Base-by-base conservation (phyloP, 805 yeast genomes). In the Saccharomyces kudriavzevii region DNA sequence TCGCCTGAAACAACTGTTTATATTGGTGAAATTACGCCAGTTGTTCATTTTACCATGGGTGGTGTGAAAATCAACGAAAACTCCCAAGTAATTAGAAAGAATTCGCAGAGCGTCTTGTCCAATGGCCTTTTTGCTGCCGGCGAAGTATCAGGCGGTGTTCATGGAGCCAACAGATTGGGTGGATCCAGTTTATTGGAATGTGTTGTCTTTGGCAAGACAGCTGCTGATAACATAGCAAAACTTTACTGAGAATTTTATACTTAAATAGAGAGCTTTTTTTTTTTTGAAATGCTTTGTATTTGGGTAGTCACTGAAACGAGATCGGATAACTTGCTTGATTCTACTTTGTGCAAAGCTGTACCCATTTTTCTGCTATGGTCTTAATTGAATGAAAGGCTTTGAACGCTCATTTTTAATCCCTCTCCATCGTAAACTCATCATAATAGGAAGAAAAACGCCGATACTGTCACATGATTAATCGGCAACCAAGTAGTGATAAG, bases 141-240 rank as follows among this genome's bases (percentile, higher is more conserved):
- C 11, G 89, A 84, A 63, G 78, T 81, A 17, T 78, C 84, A 43
- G 89, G 87, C 17, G 89, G 87, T 40, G 79, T 83, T 3, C 88
- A 83, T 64, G 89, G 89, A 5, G 74, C 72, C 11, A 81, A 81
- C 60, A 74, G 87, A 65, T 68, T 84, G 27, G 83, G 82, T 30
- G 87, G 86, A 1, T 76, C 82, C 6, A 76, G 82, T 47, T 68
- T 82, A 47, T 65, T 82, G 29, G 83, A 79, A 58, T 81, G 85
- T 70, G 85, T 80, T 4, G 85, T 82, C 0, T 82, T 77, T 66
- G 85, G 85, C 2, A 73, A 74, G 54, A 72, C 75, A 17, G 83
- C 80, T 11, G 83, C 82, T 4, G 57, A 69, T 40, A 56, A 56
- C 4, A 63, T 70, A 29, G 68, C 67, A 17, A 45, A 50, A 35